Conservation (phyloP, 176 grass and related monocot genomes). For the Otatea glauca region DNA sequence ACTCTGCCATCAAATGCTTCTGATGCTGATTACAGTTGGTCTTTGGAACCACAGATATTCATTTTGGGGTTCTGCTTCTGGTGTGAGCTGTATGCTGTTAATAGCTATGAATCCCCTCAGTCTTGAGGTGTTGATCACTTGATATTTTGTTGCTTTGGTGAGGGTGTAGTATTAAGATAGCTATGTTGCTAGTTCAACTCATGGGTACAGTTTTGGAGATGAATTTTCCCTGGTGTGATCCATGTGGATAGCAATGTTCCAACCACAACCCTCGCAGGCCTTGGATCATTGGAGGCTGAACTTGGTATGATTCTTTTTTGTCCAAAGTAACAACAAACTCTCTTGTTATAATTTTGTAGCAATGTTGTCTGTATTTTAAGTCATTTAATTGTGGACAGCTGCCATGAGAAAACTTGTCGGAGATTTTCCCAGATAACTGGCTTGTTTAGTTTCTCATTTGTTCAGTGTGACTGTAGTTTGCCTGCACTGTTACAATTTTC, state of each 20-base stretch:
- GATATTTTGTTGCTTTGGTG: conserved; percentile 23
- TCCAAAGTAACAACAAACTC: conserved; percentile 27
- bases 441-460: neutral
- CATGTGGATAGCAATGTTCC: conserved; percentile 23
- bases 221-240: conserved; percentile 22
- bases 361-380: conserved; percentile 9
- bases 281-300: conserved; percentile 31
- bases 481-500: neutral
- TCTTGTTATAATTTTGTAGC: conserved; percentile 10
- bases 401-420: conserved; percentile 12
- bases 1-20: conserved; percentile 3
- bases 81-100: neutral
- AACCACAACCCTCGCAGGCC: conserved; percentile 18
- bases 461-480: conserved; percentile 1
- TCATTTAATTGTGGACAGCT: conserved; percentile 37
- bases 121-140: conserved; percentile 20
- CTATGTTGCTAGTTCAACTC: conserved; percentile 34
- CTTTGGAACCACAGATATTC: neutral
- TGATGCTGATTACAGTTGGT: conserved; percentile 10
- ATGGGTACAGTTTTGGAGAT: conserved; percentile 12
- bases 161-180: conserved; percentile 31
- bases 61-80: conserved; percentile 15
- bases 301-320: conserved; percentile 44
- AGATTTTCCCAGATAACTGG: neutral
- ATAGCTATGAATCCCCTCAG: neutral